A percentile compares a stretch with the other conserved stretches of the same genome.
phyloP scores from a whole-genome alignment of 2,329 filamentous ascomycete genomes.

The Trichoderma sp. region DNA sequence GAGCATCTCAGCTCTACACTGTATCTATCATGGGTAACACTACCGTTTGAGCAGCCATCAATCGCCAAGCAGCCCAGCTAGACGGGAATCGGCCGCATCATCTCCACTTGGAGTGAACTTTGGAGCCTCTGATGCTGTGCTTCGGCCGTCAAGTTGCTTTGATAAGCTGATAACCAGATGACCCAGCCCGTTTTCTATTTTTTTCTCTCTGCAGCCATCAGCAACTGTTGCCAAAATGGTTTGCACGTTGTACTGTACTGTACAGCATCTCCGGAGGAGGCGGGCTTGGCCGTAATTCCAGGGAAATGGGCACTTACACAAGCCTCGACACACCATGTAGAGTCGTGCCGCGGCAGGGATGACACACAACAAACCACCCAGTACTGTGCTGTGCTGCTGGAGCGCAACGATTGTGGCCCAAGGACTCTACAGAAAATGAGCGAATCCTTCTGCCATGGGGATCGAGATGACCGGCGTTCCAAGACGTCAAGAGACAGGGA shows the following conservation, averaged over 20 bases:
- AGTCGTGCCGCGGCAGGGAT: neutral
- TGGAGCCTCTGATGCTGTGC: conserved; percentile 3
- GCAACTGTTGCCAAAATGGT: neutral
- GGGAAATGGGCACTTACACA: neutral
- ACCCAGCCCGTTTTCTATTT: neutral
- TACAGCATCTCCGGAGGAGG: neutral
- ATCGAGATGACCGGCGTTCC: conserved; percentile 9
- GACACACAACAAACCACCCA: neutral
- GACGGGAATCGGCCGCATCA: conserved; percentile 7
- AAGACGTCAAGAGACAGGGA: conserved; percentile 14
- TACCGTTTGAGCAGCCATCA: neutral
- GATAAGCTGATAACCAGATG: conserved; percentile 15
- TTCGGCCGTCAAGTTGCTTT: neutral
- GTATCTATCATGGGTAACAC: neutral
- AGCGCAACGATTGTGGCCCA: neutral
- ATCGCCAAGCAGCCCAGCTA: neutral
- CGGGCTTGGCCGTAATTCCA: neutral
- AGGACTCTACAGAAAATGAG: neutral
- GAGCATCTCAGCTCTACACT: neutral
- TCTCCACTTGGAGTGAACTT: conserved; percentile 12
- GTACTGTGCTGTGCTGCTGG: no score
- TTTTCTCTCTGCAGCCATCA: neutral
- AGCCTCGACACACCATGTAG: neutral
- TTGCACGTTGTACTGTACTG: neutral
- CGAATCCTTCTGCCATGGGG: neutral